Evolutionary conservation across 225 moss, liverwort and hornwort species (phyloP).

Genomic region (Marchantia polymorpha): DNA sequence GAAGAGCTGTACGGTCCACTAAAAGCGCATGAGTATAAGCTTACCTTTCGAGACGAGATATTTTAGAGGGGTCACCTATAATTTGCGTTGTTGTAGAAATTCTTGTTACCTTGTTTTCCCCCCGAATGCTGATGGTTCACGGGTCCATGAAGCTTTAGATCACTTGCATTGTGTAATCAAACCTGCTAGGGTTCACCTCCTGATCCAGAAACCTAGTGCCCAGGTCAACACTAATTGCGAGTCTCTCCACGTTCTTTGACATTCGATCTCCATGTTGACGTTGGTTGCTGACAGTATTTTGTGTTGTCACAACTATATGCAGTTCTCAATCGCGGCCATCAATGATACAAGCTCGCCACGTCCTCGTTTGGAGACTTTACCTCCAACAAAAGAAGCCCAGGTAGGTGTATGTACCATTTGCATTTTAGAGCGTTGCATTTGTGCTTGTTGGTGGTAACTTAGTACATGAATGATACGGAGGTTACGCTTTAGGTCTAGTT

Average conservation of each 20-base stretch:
- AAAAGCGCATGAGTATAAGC: background rate
- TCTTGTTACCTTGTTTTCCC: too few species aligned
- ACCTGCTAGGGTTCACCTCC: background rate
- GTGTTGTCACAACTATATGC: background rate
- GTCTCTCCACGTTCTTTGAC: background rate
- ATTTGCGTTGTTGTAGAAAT: background rate
- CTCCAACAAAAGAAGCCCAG: slow-evolving; percentile 43
- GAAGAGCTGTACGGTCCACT: background rate
- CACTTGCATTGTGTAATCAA: background rate
- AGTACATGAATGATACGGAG: too few species aligned
- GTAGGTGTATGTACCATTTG: background rate
- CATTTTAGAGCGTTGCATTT: background rate
- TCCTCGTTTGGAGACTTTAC: slow-evolving; percentile 32
- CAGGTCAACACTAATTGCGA: background rate
- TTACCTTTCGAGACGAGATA: background rate
- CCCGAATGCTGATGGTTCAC: too few species aligned
- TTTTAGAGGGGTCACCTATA: background rate
- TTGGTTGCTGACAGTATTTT: background rate
- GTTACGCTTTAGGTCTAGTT: too few species aligned
- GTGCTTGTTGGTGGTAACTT: background rate
- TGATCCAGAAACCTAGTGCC: background rate
- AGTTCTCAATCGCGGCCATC: slow-evolving; percentile 49
- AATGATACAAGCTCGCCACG: slow-evolving; percentile 33
- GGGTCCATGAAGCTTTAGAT: background rate
- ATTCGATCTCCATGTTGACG: background rate